Base-by-base conservation (phyloP, 1,284 basidiomycete genomes). In the Mycosarcoma mackinlayi region DNA sequence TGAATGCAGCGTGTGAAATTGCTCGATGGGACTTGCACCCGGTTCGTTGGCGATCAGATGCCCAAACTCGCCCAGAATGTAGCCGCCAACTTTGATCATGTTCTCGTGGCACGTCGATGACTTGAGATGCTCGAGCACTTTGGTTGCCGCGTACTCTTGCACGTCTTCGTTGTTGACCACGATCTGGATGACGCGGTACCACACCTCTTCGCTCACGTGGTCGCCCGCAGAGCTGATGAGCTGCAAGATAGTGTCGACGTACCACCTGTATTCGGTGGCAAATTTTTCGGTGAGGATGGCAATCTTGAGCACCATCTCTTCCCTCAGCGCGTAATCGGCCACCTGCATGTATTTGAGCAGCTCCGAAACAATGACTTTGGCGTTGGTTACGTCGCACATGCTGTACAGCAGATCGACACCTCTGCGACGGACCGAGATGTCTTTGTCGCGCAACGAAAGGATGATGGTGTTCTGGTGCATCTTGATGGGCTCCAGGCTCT, bases 231-330 rank as follows among this genome's bases (percentile, higher is more conserved):
- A 90, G 79, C 92, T 92, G 83, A 99, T 94, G 61, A 98, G 88
- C 81, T 94, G 91, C 73, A 98, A 85, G 76, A 98, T 69, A 10
- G 68, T 65, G 44, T 74, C 66, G 24, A 75, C 63, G 33, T 74
- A 68, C 80, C 83, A 92, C 78, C 81, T 74, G 83, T 86, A 84
- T 78, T 88, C 87, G 23, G 89, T 91, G 6, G 96, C 95, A 78
- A 97, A 97, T 84, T 96, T 93, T 84, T 98, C 96, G 8, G 96
- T 98, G 58, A 98, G 85, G 70, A 98, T 95, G 34, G 96, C 96
- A 68, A 98, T 96, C 84, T 98, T 98, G 56, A 98, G 87, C 3
- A 97, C 95, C 93, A 98, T 94, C 84, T 98, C 94, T 84, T 98
- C 95, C 39, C 96, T 88, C 40, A 99, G 86, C 24, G 91, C 93